These are phyloP conservation scores for Huiozyma sinensis DNA, from an alignment of 805 yeast genomes.

Conservation along the genomic window DNA sequence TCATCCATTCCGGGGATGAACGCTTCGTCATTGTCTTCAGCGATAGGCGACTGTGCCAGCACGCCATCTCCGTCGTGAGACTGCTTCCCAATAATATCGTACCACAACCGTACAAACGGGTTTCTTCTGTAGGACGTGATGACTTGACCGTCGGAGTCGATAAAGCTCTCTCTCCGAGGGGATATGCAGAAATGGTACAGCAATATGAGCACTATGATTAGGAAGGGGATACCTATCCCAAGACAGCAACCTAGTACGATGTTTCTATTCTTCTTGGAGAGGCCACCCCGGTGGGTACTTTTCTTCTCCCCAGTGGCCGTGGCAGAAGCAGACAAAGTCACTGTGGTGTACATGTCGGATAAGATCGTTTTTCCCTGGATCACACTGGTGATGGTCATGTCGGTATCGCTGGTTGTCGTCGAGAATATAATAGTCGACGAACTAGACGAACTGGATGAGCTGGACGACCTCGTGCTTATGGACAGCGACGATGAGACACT, in stretches of 20 bases:
- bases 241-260: constrained; percentile 61
- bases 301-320: constrained; percentile 16
- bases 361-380: constrained; percentile 27
- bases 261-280: constrained; percentile 39
- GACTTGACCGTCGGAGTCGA: constrained; percentile 30
- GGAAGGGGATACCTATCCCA: constrained; percentile 57
- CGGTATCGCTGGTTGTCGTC: constrained; percentile 1
- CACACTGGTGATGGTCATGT: constrained; percentile 19
- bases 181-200: constrained; percentile 23
- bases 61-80: not conserved
- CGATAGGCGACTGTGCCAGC: not conserved
- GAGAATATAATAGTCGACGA: not conserved
- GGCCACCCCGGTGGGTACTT: constrained; percentile 25
- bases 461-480: not conserved
- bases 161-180: constrained; percentile 24
- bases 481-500: no score
- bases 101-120: constrained; percentile 24
- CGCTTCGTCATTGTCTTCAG: not conserved
- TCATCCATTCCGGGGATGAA: no score
- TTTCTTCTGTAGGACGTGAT: constrained; percentile 27
- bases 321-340: constrained; percentile 22
- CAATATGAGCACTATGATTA: constrained; percentile 21
- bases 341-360: constrained; percentile 24
- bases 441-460: constrained; percentile 1
- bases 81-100: constrained; percentile 19